Percentiles rank a stretch among this genome's conserved stretches.
Evolutionary conservation across 179 eudicot genomes (phyloP).

Genomic region (Corrigiola litoralis): DNA sequence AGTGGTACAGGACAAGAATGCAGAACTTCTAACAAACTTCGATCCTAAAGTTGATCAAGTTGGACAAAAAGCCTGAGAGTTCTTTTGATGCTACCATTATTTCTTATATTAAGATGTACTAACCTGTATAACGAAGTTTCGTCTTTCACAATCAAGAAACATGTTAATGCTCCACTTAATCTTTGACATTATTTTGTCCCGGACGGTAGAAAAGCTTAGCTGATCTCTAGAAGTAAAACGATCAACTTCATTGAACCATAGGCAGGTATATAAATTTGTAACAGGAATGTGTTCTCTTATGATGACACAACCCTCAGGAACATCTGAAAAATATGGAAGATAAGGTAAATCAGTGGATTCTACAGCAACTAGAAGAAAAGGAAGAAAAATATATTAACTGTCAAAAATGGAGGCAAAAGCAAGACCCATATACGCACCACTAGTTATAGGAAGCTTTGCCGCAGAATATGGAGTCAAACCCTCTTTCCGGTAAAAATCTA

Average conservation of each 20-base stretch:
- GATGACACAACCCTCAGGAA: conserved; percentile 91
- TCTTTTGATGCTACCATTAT: not conserved
- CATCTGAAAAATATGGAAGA: conserved; percentile 59
- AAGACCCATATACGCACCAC: conserved; percentile 47
- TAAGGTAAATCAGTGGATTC: conserved; percentile 2
- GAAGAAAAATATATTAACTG: not conserved
- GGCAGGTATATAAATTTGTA: conserved; percentile 79
- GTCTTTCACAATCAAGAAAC: conserved; percentile 92
- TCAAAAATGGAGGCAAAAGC: conserved; percentile 5
- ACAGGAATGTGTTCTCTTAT: conserved; percentile 81
- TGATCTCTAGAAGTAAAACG: conserved; percentile 94
- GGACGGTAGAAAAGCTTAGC: conserved; percentile 81
- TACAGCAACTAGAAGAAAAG: not conserved
- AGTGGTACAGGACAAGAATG: too few species aligned
- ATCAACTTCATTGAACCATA: conserved; percentile 93
- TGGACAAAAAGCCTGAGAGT: not conserved
- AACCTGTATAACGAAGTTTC: conserved; percentile 92
- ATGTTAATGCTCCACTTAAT: conserved; percentile 72
- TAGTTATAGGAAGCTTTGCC: conserved; percentile 87
- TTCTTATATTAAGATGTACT: not conserved
- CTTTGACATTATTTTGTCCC: conserved; percentile 68
- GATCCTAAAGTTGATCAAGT: not conserved
- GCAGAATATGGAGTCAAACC: conserved; percentile 78
- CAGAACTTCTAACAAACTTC: not conserved
- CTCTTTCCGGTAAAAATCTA: conserved; percentile 63